Evolutionary conservation across 306 rosid species (phyloP).

Genomic region (Fragaria iinumae): DNA sequence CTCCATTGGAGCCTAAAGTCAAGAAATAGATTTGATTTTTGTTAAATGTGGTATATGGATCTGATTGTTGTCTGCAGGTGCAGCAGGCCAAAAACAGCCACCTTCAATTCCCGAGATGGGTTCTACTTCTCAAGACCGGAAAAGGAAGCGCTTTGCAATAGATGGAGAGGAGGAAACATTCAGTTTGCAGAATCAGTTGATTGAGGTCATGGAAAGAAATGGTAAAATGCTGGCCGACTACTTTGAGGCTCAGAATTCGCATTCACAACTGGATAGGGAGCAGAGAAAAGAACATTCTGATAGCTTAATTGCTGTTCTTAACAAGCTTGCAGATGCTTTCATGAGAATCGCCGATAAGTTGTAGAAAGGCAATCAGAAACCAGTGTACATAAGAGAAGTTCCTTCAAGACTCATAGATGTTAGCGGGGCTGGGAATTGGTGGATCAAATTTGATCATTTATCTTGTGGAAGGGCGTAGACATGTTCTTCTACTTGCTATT

Average conservation of each 20-base stretch:
- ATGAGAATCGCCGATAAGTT: conserved; percentile 90
- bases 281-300: conserved; percentile 76
- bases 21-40: neutral
- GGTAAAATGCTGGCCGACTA: conserved; percentile 72
- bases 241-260: conserved; percentile 72
- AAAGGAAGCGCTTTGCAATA: conserved; percentile 56
- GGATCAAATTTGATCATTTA: conserved; percentile 8
- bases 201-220: conserved; percentile 78
- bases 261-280: conserved; percentile 71
- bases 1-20: neutral
- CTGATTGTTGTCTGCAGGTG: conserved; percentile 36
- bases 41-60: neutral
- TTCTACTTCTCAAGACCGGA: conserved; percentile 73
- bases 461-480: conserved; percentile 27
- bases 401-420: conserved; percentile 27
- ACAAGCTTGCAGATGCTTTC: conserved; percentile 89
- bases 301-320: conserved; percentile 74
- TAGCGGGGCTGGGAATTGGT: conserved; percentile 38
- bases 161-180: conserved; percentile 59
- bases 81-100: conserved; percentile 49
- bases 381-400: conserved; percentile 60
- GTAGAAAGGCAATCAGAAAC: conserved; percentile 37
- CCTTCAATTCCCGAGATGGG: conserved; percentile 62
- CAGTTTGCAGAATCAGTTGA: conserved; percentile 57
- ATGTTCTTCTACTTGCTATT: conserved; percentile 11